These are phyloP conservation scores for Tetrapisispora nanseiensis DNA, from an alignment of 805 yeast species.

Conservation along the genomic window DNA sequence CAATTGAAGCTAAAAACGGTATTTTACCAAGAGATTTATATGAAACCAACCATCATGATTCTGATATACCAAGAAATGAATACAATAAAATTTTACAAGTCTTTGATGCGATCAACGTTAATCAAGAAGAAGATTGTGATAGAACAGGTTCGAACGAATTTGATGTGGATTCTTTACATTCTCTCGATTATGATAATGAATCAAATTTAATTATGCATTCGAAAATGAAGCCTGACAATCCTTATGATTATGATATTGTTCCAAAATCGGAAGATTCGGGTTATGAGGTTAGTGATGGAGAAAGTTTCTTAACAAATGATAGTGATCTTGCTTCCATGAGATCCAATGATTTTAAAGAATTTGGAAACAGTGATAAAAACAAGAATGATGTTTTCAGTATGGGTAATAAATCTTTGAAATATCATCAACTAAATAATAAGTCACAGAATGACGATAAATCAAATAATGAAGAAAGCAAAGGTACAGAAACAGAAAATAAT, in stretches of 20 bases:
- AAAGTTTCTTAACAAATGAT: conserved; percentile 8
- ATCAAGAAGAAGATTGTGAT: background rate
- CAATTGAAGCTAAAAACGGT: conserved; percentile 44
- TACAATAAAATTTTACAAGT: background rate
- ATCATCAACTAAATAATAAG: background rate
- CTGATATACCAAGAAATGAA: conserved; percentile 14
- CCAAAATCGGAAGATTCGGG: conserved; percentile 10
- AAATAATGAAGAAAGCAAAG: background rate
- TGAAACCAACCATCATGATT: conserved; percentile 26
- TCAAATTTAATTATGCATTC: background rate
- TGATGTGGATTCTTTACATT: conserved; percentile 3
- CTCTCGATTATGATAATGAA: conserved; percentile 1
- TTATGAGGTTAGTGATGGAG: conserved; percentile 17
- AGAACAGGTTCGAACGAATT: conserved; percentile 1
- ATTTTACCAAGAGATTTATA: conserved; percentile 29
- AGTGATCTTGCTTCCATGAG: conserved; percentile 10
- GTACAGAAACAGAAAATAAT: background rate
- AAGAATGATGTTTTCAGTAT: background rate
- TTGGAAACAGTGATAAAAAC: background rate
- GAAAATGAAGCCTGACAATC: background rate
- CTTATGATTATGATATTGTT: background rate
- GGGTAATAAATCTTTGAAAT: background rate
- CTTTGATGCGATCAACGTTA: background rate
- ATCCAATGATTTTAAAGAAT: background rate
- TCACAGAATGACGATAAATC: background rate